Evolutionary conservation across 2,329 filamentous ascomycete species (phyloP), one percentile per base, ranked within the genome.

Genomic region (Ilyonectria destructans): DNA sequence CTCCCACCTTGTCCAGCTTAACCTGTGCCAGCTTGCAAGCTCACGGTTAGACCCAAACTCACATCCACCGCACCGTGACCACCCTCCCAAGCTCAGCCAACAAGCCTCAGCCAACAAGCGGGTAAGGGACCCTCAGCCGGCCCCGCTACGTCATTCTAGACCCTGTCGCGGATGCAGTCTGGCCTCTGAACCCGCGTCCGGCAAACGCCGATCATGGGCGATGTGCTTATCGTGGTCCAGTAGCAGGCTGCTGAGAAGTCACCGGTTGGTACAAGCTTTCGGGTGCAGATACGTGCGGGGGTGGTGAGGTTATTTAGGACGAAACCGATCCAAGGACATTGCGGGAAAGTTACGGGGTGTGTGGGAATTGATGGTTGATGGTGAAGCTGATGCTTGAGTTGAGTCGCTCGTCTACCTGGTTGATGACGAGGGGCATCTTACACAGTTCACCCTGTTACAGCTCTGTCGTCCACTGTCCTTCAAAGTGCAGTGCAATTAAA

Each of bases 91-190:
- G 49, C n/a, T 31, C 35, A 52, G 12, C 31, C 49, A 26, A 26
- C 26, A 26, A 40, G 29, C 35, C 37, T 29, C 23, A 59, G 37
- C 48, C 48, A 52, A 52, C 51, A 10, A n/a, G 17, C 6, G 29
- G 17, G 9, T 10, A 33, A n/a, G 56, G 45, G 43, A 40, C 29
- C 19, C n/a, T 45, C 46, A 9, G 29, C 48, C 35, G 43, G 45
- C 52, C 45, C 26, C 69, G 58, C 72, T 75, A 74, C 74, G 74
- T 76, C 74, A 76, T 69, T 68, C 58, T 61, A 58, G 70, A 74
- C 68, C 71, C 67, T 72, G 72, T 64, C 57, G 31, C 37, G 40
- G 43, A 35, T 57, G 23, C 26, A 49, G 46, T 33, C 29, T 35
- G 29, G n/a, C 55, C 23, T n/a, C 33, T 46, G 37, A 26, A 45